Evolutionary conservation across 1,139 yeast genomes (phyloP), one percentile per base, ranked within the genome.

Genomic region (Diutina catenulata): DNA sequence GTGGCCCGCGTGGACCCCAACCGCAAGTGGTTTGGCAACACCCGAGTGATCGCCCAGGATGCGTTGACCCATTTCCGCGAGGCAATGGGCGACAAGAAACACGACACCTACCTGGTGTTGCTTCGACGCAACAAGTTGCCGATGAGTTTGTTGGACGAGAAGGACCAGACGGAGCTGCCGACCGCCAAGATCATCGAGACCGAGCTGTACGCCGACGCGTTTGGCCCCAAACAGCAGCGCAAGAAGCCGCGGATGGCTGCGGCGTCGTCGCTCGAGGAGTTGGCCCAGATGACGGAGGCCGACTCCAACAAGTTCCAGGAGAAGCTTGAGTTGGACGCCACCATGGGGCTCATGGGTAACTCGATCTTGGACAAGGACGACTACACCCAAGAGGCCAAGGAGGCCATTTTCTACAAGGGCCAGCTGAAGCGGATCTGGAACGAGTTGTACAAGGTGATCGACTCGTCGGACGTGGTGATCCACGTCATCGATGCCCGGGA

Each of bases 391-490:
- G 93, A 83, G 50, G 95, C 96, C 25, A 86, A 86, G 56, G 98
- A 91, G 59, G 91, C 93, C 43, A 87, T 91, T 60, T 91, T 91
- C 69, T 80, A 80, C 55, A 91, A 91, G 58, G 98, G 98, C 51
- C 97, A 91, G 63, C 87, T 96, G 39, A 91, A 91, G 62, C 82
- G 98, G 66, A 91, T 91, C 51, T 91, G 98, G 98, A 91, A 91
- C 59, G 98, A 91, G 58, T 70, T 91, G 43, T 91, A 91, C 62
- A 91, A 91, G 57, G 96, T 91, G 40, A 88, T 91, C 50, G 98
- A 91, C 59, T 91, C 97, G 10, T 82, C 96, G 1, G 98, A 91
- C 64, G 97, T 91, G 39, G 94, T 91, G 33, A 83, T 91, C 44
- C 97, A 91, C 52, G 97, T 88, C 13, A 66, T 91, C 43, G 98